These are phyloP conservation scores for Xerocomus minutiporus DNA, from an alignment of 1,284 basidiomycete genomes.

Conservation along the genomic window DNA sequence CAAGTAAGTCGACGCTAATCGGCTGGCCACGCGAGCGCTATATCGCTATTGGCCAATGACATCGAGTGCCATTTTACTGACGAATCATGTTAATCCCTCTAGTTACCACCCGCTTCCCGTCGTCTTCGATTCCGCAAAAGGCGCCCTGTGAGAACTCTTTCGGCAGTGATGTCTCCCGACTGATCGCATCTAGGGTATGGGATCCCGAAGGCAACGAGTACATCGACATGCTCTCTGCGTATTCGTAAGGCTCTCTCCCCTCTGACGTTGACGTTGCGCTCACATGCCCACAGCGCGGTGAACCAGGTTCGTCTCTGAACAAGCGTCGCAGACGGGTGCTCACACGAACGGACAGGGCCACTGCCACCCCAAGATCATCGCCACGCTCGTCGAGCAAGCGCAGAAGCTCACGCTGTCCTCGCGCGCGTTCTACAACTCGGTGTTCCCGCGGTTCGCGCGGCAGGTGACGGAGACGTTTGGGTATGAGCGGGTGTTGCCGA, in stretches of 20 bases:
- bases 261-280: neutral
- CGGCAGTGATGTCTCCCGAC: conserved; percentile 23
- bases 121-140: conserved; percentile 87
- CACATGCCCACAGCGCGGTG: conserved; percentile 56
- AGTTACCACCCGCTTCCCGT: conserved; percentile 97
- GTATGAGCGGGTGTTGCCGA: conserved; percentile 96
- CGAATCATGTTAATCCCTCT: conserved; percentile 26
- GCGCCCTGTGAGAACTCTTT: conserved; percentile 71
- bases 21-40: neutral
- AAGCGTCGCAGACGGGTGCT: too few species aligned
- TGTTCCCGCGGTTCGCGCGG: conserved; percentile 87
- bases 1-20: conserved; percentile 59
- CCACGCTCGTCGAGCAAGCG: conserved; percentile 80
- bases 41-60: neutral
- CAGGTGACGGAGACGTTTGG: conserved; percentile 82
- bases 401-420: conserved; percentile 91
- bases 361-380: conserved; percentile 89
- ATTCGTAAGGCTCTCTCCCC: conserved; percentile 57
- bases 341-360: conserved; percentile 57
- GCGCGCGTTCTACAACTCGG: conserved; percentile 93
- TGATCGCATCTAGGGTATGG: conserved; percentile 67
- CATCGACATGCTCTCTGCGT: conserved; percentile 95
- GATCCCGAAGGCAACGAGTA: conserved; percentile 93
- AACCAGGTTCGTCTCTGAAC: conserved; percentile 60
- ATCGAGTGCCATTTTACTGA: conserved; percentile 2